Evolutionary conservation across 164 flowering plant species (phyloP), one percentile per base, ranked within the genome.

Genomic region (Berberis vulgaris): DNA sequence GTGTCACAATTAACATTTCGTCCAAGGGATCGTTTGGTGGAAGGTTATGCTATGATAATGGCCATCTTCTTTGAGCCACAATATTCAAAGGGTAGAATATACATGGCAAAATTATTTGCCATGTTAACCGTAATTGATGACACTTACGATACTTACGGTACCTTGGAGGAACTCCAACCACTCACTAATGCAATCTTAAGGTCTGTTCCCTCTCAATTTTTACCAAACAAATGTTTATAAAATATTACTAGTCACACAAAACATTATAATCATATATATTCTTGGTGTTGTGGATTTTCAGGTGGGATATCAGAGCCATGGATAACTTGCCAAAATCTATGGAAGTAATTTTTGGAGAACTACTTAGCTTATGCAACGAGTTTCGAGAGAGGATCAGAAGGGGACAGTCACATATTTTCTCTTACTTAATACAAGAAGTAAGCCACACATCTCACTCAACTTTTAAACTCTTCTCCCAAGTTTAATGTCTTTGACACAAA

Each of bases 321-420:
- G 73, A 72, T 43, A 44, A 55, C 10, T 69, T 84, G 0, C 85
- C 83, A 6, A 77, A 75, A 3, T 76, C 78, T 67, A 78, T 83
- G 77, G 72, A 71, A 65, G 1, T 67, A 7, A 55, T 41, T 53
- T 80, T 76, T 42, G 26, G 45, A 10, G 74, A 61, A 38, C 45
- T 80, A 3, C 42, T 78, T 6, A 76, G 76, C 47, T 10, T 73
- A 39, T 75, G 45, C 40, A 41, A 38, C 1, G 79, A 71, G 59
- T 71, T 76, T 42, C 79, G 76, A 57, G 64, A 69, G 2, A 26
- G 2, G 1, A 55, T 39, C 1, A 55, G 1, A 38, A 55, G 40
- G 9, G 42, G 58, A 4, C 54, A 52, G 4, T 10, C 2, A 2
- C 10, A 52, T 52, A 26, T 12, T 26, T 52, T 52, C 10, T 26